phyloP scores from a whole-genome alignment of 495 filamentous ascomycete genomes.

The Hyaloscypha finlandica region DNA sequence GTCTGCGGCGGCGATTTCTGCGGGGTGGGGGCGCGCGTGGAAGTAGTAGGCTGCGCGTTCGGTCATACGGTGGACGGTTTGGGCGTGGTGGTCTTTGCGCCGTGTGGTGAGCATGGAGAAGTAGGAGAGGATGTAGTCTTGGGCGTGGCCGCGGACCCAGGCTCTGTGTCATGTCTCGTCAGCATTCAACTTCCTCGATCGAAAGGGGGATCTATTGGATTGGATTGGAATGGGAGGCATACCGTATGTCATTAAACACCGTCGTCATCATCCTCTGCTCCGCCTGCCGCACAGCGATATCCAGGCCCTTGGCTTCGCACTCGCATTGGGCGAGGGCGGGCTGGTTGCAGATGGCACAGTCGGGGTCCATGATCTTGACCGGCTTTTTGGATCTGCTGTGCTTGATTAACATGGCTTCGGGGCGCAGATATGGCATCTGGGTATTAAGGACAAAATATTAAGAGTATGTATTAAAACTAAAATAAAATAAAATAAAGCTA shows the following conservation, averaged over 20 bases:
- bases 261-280: conserved; percentile 64
- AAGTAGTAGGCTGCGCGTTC: conserved; percentile 60
- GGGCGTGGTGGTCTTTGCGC: conserved; percentile 57
- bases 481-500: conserved; percentile 5
- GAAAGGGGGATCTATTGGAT: conserved; percentile 10
- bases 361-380: conserved; percentile 53
- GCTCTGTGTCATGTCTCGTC: conserved; percentile 16
- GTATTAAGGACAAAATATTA: not conserved
- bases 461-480: not conserved
- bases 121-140: conserved; percentile 68
- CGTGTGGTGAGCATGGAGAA: conserved; percentile 61
- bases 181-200: conserved; percentile 41
- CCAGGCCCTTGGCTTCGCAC: conserved; percentile 68
- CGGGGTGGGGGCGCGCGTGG: conserved; percentile 53
- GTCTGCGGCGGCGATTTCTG: conserved; percentile 59
- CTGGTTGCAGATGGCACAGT: conserved; percentile 70
- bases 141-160: conserved; percentile 71
- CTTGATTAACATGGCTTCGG: conserved; percentile 31
- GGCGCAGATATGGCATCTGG: conserved; percentile 25
- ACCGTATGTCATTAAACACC: conserved; percentile 67
- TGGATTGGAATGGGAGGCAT: conserved; percentile 25
- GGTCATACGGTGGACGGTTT: conserved; percentile 57
- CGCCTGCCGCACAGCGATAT: conserved; percentile 65
- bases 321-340: conserved; percentile 64
- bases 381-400: conserved; percentile 28